These are phyloP conservation scores for Chrysosporium keratinophilum DNA, from an alignment of 2,329 filamentous ascomycete species.

Conservation along the genomic window DNA sequence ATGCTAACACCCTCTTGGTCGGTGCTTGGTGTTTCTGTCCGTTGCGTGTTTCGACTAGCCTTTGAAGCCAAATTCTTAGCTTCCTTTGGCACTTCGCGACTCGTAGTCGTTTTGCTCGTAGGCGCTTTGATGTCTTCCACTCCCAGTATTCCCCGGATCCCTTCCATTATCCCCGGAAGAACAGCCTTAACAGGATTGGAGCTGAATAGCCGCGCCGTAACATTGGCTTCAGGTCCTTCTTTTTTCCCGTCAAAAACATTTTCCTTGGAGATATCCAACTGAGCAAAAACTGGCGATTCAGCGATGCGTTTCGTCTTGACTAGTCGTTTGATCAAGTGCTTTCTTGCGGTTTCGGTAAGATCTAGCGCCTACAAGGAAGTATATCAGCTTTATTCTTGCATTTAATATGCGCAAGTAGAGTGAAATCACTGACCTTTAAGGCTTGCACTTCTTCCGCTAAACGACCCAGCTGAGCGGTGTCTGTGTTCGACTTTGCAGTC, in stretches of 20 bases:
- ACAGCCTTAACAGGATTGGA: constrained; percentile 49
- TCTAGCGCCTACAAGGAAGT: constrained; percentile 38
- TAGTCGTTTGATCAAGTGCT: constrained; percentile 48
- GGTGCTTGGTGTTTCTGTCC: not conserved
- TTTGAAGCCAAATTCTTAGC: not conserved
- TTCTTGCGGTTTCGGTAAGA: constrained; percentile 40
- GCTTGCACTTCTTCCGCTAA: constrained; percentile 47
- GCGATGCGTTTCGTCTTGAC: constrained; percentile 48
- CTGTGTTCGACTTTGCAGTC: constrained; percentile 38
- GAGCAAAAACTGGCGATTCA: constrained; percentile 40
- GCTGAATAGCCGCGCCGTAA: constrained; percentile 50
- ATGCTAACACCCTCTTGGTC: constrained; percentile 6
- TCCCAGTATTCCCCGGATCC: constrained; percentile 32
- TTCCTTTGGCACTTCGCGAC: not conserved
- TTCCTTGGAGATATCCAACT: constrained; percentile 28
- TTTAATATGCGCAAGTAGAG: not conserved
- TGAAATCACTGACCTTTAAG: constrained; percentile 40
- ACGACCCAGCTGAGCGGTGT: constrained; percentile 33
- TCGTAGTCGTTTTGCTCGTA: not conserved
- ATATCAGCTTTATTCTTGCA: not conserved
- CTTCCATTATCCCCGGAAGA: constrained; percentile 38
- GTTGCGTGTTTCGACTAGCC: not conserved
- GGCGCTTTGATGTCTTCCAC: constrained; percentile 16
- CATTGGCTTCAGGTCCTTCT: constrained; percentile 45
- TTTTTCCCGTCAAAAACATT: constrained; percentile 27